Conservation (phyloP, 1,139 yeast species). For the Pichia terricola region DNA sequence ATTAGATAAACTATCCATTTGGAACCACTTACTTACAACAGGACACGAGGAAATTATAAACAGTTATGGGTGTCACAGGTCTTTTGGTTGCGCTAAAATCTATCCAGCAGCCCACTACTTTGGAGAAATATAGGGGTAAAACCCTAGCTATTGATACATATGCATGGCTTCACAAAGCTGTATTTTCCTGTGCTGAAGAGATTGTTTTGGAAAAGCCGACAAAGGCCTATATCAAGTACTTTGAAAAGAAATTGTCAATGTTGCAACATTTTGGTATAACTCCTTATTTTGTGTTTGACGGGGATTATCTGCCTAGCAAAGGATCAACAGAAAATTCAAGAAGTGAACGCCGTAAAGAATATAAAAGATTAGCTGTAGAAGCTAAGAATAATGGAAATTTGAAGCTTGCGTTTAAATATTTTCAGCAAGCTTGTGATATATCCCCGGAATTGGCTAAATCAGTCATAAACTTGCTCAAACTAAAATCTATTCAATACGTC, state of each 20-base stretch:
- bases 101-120: slow-evolving; percentile 50
- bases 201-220: slow-evolving; percentile 68
- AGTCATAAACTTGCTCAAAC: slow-evolving; percentile 62
- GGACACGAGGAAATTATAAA: too few species aligned
- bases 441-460: slow-evolving; percentile 89
- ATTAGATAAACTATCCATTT: too few species aligned
- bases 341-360: slow-evolving; percentile 44
- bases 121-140: slow-evolving; percentile 59
- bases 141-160: slow-evolving; percentile 89
- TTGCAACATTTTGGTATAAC: slow-evolving; percentile 55
- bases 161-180: slow-evolving; percentile 92
- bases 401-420: slow-evolving; percentile 56
- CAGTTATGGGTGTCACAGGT: slow-evolving; percentile 69
- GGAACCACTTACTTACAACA: too few species aligned
- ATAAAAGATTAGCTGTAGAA: slow-evolving; percentile 45
- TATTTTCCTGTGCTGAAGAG: slow-evolving; percentile 76
- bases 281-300: slow-evolving; percentile 91
- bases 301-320: slow-evolving; percentile 78
- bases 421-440: slow-evolving; percentile 74
- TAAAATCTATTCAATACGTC: slow-evolving; percentile 52
- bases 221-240: slow-evolving; percentile 48
- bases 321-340: slow-evolving; percentile 64
- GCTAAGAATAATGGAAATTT: slow-evolving; percentile 42
- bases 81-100: slow-evolving; percentile 65
- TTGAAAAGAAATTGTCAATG: slow-evolving; percentile 57